Evolutionary conservation across 768 basidiomycete species (phyloP).

Genomic region (Mycena epipterygia): DNA sequence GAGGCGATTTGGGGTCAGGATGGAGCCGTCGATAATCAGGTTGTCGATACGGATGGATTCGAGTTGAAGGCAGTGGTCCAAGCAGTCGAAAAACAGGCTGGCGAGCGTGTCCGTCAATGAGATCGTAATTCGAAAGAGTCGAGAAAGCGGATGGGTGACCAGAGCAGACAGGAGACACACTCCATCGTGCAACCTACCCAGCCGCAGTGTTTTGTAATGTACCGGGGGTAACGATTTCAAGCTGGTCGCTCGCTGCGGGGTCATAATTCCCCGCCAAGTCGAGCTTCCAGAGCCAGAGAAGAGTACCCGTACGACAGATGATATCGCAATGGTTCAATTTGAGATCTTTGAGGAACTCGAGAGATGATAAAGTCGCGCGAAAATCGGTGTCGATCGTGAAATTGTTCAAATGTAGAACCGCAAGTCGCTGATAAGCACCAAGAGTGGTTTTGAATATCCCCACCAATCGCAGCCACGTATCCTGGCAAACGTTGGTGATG

Average conservation of each 20-base stretch:
- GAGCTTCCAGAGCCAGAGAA: neutral
- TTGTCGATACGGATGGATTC: neutral
- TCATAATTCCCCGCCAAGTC: neutral
- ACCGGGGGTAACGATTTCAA: neutral
- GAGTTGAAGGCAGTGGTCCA: neutral
- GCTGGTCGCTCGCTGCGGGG: no score
- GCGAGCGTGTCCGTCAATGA: neutral
- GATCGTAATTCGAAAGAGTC: neutral
- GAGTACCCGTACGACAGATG: neutral
- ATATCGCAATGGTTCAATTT: neutral
- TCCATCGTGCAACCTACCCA: neutral
- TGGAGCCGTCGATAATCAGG: no score
- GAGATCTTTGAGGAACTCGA: neutral
- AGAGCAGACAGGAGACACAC: neutral
- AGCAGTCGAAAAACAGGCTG: neutral
- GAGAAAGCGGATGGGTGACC: neutral
- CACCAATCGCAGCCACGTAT: neutral
- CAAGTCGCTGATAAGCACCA: neutral
- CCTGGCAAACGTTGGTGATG: neutral
- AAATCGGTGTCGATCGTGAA: neutral
- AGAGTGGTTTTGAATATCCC: neutral
- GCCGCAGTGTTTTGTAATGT: neutral
- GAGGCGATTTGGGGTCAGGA: neutral
- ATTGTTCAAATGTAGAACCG: neutral
- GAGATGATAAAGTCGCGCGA: neutral